Conservation (phyloP, 306 rosid genomes). For the Astragalus membranaceus region DNA sequence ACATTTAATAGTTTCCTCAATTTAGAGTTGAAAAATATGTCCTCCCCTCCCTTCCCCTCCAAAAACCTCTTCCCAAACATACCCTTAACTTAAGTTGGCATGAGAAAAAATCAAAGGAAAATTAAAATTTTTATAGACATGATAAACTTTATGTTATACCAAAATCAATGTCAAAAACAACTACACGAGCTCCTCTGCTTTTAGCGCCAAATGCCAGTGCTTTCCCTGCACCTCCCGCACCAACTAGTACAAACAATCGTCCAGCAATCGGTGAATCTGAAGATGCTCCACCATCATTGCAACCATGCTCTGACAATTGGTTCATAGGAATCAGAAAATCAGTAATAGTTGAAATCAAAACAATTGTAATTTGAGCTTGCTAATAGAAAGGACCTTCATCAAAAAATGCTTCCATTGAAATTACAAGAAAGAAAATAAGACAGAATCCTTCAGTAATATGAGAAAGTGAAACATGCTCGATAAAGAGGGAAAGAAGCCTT, state of each 20-base stretch:
- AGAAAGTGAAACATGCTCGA: background rate
- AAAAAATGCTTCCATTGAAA: background rate
- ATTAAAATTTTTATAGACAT: background rate
- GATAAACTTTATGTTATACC: slow-evolving; percentile 19
- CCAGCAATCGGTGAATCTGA: slow-evolving; percentile 29
- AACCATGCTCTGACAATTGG: slow-evolving; percentile 24
- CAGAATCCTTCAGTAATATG: background rate
- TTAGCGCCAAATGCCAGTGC: slow-evolving; percentile 48
- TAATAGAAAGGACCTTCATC: background rate
- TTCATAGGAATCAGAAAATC: background rate
- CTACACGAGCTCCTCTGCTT: slow-evolving; percentile 37
- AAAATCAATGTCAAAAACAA: slow-evolving; percentile 43
- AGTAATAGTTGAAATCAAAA: background rate
- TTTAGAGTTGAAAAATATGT: too few species aligned
- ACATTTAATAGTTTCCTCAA: too few species aligned
- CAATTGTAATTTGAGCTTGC: background rate
- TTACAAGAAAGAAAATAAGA: background rate
- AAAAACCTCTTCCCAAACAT: too few species aligned
- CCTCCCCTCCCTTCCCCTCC: too few species aligned
- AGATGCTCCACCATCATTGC: slow-evolving; percentile 27
- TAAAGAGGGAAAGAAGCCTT: background rate
- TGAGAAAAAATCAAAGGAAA: background rate
- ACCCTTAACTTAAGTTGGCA: too few species aligned
- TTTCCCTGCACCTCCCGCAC: slow-evolving; percentile 54
- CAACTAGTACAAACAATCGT: slow-evolving; percentile 38